These are phyloP conservation scores for Colletotrichum coccodes DNA, from an alignment of 2,329 filamentous ascomycete species.

Conservation along the genomic window DNA sequence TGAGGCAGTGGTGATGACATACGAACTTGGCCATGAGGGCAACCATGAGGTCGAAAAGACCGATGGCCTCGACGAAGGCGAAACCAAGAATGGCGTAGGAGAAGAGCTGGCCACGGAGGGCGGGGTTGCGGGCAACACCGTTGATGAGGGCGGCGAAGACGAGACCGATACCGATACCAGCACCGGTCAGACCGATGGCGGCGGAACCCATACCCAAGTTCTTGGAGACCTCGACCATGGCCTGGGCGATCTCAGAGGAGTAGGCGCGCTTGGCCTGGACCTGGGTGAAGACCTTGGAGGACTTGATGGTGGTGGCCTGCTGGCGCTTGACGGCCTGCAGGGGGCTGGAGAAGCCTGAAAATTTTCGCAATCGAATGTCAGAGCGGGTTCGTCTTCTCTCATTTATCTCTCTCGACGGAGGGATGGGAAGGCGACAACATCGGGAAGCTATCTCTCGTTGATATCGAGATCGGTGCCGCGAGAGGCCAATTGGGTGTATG, in stretches of 20 bases:
- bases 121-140: constrained; percentile 93
- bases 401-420: neutral
- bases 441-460: constrained; percentile 1
- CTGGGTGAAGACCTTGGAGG: constrained; percentile 71
- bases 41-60: constrained; percentile 92
- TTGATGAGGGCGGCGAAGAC: constrained; percentile 92
- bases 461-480: constrained; percentile 31
- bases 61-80: constrained; percentile 93
- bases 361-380: constrained; percentile 42
- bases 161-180: constrained; percentile 95
- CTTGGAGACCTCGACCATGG: constrained; percentile 91
- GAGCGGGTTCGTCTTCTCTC: constrained; percentile 35
- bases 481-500: constrained; percentile 44
- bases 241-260: constrained; percentile 88
- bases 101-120: constrained; percentile 95
- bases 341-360: constrained; percentile 66
- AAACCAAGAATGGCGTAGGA: constrained; percentile 95
- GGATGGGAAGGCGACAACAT: constrained; percentile 16
- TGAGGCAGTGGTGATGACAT: constrained; percentile 48
- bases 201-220: constrained; percentile 90
- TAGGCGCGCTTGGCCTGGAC: constrained; percentile 76
- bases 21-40: constrained; percentile 94
- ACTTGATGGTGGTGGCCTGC: constrained; percentile 73
- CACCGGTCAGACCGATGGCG: constrained; percentile 91
- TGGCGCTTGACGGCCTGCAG: constrained; percentile 82